These are phyloP conservation scores for Pseudogymnoascus sp. DNA, from an alignment of 2,329 filamentous ascomycete species.

Conservation along the genomic window DNA sequence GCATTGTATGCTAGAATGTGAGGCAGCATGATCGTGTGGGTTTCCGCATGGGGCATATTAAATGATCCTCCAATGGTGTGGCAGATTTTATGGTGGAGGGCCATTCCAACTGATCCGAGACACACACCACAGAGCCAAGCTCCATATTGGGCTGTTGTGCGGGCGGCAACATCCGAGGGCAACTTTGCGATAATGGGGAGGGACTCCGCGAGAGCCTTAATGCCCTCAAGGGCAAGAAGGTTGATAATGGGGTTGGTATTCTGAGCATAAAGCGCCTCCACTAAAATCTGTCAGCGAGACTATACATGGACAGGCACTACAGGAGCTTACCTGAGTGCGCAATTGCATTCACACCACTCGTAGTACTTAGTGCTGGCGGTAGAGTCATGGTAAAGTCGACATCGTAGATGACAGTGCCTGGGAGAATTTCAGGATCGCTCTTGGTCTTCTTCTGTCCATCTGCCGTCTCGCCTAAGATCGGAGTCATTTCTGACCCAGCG, in stretches of 20 bases:
- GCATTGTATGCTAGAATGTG: constrained; percentile 57
- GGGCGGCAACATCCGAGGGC: constrained; percentile 33
- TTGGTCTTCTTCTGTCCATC: constrained; percentile 49
- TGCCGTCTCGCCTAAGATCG: constrained; percentile 53
- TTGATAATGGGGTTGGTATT: constrained; percentile 53
- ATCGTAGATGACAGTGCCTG: constrained; percentile 55
- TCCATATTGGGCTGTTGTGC: constrained; percentile 52
- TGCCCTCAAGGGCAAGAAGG: constrained; percentile 49
- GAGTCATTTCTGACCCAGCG: constrained; percentile 55
- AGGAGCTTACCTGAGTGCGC: constrained; percentile 36
- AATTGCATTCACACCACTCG: constrained; percentile 56
- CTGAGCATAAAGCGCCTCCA: constrained; percentile 54
- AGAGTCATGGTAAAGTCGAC: constrained; percentile 53
- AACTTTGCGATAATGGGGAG: constrained; percentile 41
- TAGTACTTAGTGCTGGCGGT: constrained; percentile 28
- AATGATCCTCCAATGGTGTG: constrained; percentile 56
- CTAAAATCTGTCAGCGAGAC: constrained; percentile 22
- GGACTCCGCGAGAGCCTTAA: constrained; percentile 41
- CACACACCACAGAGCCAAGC: constrained; percentile 57
- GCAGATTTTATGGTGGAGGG: constrained; percentile 60
- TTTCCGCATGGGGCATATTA: constrained; percentile 56
- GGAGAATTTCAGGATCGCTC: constrained; percentile 49
- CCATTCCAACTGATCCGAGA: constrained; percentile 51
- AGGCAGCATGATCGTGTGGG: constrained; percentile 53
- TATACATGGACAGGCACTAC: background rate